phyloP scores from a whole-genome alignment of 805 yeast species.

The Torulaspora delbrueckii region DNA sequence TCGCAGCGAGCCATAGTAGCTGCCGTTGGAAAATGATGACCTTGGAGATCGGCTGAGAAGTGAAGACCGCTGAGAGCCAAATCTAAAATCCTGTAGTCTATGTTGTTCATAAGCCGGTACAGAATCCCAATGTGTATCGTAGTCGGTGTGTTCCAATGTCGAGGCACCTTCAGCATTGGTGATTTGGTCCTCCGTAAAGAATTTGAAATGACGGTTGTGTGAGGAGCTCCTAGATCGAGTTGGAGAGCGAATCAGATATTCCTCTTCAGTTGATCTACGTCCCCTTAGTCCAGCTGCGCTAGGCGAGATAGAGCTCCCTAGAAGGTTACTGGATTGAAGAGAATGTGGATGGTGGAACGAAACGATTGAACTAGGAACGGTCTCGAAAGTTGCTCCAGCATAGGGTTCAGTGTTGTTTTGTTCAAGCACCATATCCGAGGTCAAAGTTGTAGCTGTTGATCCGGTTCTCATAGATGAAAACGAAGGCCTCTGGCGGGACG shows the following conservation, averaged over 20 bases:
- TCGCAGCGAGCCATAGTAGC: slow-evolving; percentile 16
- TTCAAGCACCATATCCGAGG: slow-evolving; percentile 36
- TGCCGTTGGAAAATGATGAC: slow-evolving; percentile 19
- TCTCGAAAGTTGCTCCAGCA: slow-evolving; percentile 72
- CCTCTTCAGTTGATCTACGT: slow-evolving; percentile 28
- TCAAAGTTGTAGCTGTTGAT: slow-evolving; percentile 32
- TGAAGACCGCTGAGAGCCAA: slow-evolving; percentile 28
- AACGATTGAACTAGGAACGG: slow-evolving; percentile 71
- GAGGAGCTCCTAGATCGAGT: slow-evolving; percentile 36
- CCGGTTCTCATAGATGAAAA: slow-evolving; percentile 34
- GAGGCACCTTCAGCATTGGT: slow-evolving; percentile 87
- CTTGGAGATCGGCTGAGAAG: slow-evolving; percentile 19
- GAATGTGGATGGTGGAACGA: slow-evolving; percentile 70
- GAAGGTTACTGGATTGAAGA: slow-evolving; percentile 33
- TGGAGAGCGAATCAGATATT: slow-evolving; percentile 34
- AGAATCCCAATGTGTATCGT: slow-evolving; percentile 68
- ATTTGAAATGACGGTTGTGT: slow-evolving; percentile 53
- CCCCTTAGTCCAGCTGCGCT: slow-evolving; percentile 31
- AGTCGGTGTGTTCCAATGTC: slow-evolving; percentile 66
- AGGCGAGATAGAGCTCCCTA: slow-evolving; percentile 17
- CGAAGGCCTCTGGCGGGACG: slow-evolving; percentile 20
- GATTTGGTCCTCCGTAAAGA: slow-evolving; percentile 78
- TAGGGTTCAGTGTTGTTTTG: slow-evolving; percentile 67
- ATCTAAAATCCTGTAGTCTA: slow-evolving; percentile 30
- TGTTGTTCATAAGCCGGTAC: slow-evolving; percentile 45